phyloP scores from a whole-genome alignment of 1,284 basidiomycete genomes.

The Rhodotorula glutinis region DNA sequence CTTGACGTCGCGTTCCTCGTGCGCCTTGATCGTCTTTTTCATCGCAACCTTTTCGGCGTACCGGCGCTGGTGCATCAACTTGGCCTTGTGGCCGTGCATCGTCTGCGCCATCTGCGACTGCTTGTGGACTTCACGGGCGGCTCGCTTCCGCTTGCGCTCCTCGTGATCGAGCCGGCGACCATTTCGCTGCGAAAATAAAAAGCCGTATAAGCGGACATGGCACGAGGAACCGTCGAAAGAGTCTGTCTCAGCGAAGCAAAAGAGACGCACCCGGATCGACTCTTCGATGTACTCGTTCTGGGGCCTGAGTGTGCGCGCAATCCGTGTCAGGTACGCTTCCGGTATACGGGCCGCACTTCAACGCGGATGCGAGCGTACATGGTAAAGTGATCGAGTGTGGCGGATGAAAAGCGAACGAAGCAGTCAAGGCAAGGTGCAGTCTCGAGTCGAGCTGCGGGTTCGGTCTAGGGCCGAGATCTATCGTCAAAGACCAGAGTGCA shows the following conservation, averaged over 20 bases:
- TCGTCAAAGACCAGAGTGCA: too few species aligned
- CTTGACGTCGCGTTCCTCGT: conserved; percentile 98
- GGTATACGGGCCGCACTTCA: too few species aligned
- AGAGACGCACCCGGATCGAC: conserved; percentile 57
- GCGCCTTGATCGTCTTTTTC: conserved; percentile 98
- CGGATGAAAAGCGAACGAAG: neutral
- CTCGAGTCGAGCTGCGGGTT: too few species aligned
- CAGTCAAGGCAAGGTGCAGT: too few species aligned
- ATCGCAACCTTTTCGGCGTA: conserved; percentile 98
- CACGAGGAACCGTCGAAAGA: neutral
- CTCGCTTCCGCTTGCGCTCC: conserved; percentile 70
- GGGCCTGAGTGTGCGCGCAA: conserved; percentile 32
- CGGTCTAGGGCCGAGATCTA: too few species aligned
- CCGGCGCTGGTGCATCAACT: conserved; percentile 91
- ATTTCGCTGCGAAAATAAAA: conserved; percentile 53
- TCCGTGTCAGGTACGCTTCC: neutral
- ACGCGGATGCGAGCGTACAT: too few species aligned
- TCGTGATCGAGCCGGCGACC: conserved; percentile 52
- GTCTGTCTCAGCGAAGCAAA: conserved; percentile 46
- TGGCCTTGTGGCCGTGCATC: conserved; percentile 94
- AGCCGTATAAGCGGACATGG: neutral
- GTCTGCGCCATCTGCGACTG: conserved; percentile 85
- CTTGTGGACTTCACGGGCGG: conserved; percentile 86
- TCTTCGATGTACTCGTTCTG: conserved; percentile 76
- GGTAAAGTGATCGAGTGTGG: too few species aligned